These are phyloP conservation scores for Lactifluus pinguis DNA, from an alignment of 768 basidiomycete genomes.

Conservation along the genomic window DNA sequence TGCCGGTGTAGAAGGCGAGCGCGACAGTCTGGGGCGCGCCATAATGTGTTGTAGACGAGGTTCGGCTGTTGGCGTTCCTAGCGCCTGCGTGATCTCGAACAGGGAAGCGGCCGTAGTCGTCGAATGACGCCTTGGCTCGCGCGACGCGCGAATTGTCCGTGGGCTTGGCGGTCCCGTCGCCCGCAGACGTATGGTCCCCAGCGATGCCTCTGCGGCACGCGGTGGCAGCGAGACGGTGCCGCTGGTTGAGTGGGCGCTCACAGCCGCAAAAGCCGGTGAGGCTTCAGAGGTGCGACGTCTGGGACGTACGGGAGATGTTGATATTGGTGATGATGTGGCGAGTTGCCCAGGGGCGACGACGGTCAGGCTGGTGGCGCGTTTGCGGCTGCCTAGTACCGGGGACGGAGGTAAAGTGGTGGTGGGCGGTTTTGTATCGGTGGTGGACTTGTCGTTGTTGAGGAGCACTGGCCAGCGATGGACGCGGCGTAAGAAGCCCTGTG, in stretches of 20 bases:
- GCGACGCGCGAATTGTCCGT: neutral
- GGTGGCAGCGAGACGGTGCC: slow-evolving; percentile 14
- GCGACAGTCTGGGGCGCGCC: slow-evolving; percentile 39
- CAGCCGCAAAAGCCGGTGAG: neutral
- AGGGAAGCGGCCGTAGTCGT: slow-evolving; percentile 7
- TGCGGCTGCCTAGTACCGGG: slow-evolving; percentile 10
- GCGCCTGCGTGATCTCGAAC: slow-evolving; percentile 18
- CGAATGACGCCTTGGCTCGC: slow-evolving; percentile 14
- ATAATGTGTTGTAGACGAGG: slow-evolving; percentile 5
- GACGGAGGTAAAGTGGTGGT: slow-evolving; percentile 12
- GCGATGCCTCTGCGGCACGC: slow-evolving; percentile 14
- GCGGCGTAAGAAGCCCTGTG: slow-evolving; percentile 80
- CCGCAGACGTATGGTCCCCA: slow-evolving; percentile 13
- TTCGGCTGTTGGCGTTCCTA: slow-evolving; percentile 4
- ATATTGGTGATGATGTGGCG: neutral
- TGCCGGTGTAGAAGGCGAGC: slow-evolving; percentile 49
- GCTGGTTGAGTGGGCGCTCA: slow-evolving; percentile 1
- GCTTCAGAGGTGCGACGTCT: slow-evolving; percentile 16
- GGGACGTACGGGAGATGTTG: neutral
- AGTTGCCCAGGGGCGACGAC: neutral
- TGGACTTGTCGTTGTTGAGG: slow-evolving; percentile 24
- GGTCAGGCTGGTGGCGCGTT: slow-evolving; percentile 18
- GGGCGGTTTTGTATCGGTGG: neutral
- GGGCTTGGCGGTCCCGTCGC: neutral
- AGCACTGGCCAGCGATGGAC: slow-evolving; percentile 91